Evolutionary conservation across 2,329 filamentous ascomycete species (phyloP).

Genomic region (Aspergillus clavatus): DNA sequence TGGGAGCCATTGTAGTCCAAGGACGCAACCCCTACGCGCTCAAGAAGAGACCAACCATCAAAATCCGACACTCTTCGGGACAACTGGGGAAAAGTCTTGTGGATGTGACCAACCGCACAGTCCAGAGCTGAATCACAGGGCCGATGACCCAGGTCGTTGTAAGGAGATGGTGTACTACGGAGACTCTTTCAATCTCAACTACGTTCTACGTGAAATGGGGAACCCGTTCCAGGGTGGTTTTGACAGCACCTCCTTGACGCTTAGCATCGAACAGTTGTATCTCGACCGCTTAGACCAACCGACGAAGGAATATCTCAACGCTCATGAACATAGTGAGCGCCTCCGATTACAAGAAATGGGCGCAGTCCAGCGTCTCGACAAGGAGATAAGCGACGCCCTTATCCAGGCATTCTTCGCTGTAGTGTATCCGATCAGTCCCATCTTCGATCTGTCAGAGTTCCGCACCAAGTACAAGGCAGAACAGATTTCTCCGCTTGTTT

Average conservation of each 20-base stretch:
- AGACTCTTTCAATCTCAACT: constrained; percentile 8
- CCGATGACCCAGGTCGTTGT: background rate
- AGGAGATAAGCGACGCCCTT: background rate
- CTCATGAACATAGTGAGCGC: constrained; percentile 2
- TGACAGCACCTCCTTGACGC: background rate
- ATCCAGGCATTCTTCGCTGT: constrained; percentile 1
- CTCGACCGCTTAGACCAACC: constrained; percentile 1
- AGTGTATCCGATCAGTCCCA: background rate
- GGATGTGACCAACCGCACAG: background rate
- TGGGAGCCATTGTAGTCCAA: background rate
- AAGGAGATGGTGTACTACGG: constrained; percentile 5
- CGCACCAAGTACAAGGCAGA: background rate
- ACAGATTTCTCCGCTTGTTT: constrained; percentile 3
- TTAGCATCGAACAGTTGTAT: constrained; percentile 1
- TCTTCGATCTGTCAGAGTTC: constrained; percentile 5
- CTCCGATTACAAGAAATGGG: constrained; percentile 1
- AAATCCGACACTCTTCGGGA: too few species aligned
- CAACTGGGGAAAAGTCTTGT: background rate
- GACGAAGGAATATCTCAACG: constrained; percentile 4
- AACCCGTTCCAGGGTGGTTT: background rate
- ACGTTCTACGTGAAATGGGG: constrained; percentile 3
- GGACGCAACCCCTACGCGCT: background rate
- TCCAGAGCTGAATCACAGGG: background rate
- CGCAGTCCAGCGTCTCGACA: background rate
- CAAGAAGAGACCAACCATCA: background rate